Evolutionary conservation across 2,329 filamentous ascomycete species (phyloP), one percentile per base, ranked within the genome.

Genomic region (Nothomitra cinnamomea): DNA sequence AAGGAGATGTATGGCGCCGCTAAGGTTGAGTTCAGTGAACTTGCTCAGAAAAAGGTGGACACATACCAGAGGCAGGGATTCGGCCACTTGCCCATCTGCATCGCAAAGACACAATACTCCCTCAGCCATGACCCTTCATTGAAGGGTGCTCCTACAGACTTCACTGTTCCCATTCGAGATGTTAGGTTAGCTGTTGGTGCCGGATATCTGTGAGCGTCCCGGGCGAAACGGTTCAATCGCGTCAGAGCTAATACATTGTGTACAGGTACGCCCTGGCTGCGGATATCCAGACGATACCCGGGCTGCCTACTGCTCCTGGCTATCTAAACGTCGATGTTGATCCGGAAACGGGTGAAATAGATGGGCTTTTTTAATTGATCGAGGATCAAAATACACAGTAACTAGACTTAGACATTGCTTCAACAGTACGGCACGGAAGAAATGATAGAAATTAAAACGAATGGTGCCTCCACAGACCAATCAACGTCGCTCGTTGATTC

Each of bases 71-170:
- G 80, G 65, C 92, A 96, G 69, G 92, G 92, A 47, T 94, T 90
- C 62, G 85, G 84, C 21, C 87, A 95, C 67, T 73, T 98, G 59
- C 92, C 92, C 36, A 95, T 96, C 64, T 98, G 92, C 67, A 79
- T 96, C 59, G 92, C 92, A 57, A 98, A 98, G 81, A 98, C 92
- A 13, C 92, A 98, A 69, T 98, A 98, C 73, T 94, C 87, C 35
- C 76, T 98, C 50, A 92, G 85, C 55, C 90, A 96, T 68, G 88
- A 98, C 66, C 84, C 90, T 1, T 81, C 85, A 10, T 76, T 96
- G 61, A 98, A 98, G 78, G 92, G 92, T 57, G 92, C 92, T 7
- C 92, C 92, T 22, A 86, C 83, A 2, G 92, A 90, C 56, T 98
- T 96, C 69, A 94, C 87, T 0, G 81, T 98, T 4, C 92, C 92